Percentiles rank a stretch among this genome's conserved stretches.
phyloP scores from a whole-genome alignment of 2,329 filamentous ascomycete genomes.

The Apiospora arundinis region DNA sequence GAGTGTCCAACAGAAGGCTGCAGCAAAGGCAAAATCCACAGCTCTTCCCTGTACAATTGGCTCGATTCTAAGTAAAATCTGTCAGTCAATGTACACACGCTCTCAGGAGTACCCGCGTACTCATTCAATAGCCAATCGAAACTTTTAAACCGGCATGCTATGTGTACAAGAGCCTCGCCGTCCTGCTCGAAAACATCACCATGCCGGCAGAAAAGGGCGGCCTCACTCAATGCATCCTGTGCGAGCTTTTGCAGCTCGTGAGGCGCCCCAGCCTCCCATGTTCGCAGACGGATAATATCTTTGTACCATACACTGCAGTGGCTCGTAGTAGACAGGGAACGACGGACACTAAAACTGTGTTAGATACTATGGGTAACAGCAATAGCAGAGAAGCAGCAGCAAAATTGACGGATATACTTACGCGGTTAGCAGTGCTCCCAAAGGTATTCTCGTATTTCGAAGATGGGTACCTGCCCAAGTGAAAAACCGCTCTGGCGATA shows the following conservation, averaged over 20 bases:
- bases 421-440: background rate
- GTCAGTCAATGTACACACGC: background rate
- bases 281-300: background rate
- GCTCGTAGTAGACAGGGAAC: background rate
- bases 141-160: background rate
- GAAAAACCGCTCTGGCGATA: background rate
- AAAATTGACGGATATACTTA: background rate
- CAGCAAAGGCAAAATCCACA: slow-evolving; percentile 6
- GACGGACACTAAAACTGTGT: background rate
- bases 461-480: background rate
- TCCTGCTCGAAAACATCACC: slow-evolving; percentile 5
- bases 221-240: slow-evolving; percentile 2
- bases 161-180: slow-evolving; percentile 12
- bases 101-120: background rate
- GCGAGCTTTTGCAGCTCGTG: background rate
- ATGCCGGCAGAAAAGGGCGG: background rate
- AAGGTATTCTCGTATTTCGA: background rate
- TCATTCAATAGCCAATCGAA: background rate
- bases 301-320: background rate
- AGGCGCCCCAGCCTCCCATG: background rate
- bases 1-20: background rate
- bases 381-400: background rate
- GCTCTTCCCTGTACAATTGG: slow-evolving; percentile 2
- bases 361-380: background rate
- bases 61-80: background rate